A percentile compares a stretch with the other conserved stretches of the same genome.
These are phyloP conservation scores for Xanthoconium stramineum DNA, from an alignment of 768 basidiomycete species.

Conservation along the genomic window DNA sequence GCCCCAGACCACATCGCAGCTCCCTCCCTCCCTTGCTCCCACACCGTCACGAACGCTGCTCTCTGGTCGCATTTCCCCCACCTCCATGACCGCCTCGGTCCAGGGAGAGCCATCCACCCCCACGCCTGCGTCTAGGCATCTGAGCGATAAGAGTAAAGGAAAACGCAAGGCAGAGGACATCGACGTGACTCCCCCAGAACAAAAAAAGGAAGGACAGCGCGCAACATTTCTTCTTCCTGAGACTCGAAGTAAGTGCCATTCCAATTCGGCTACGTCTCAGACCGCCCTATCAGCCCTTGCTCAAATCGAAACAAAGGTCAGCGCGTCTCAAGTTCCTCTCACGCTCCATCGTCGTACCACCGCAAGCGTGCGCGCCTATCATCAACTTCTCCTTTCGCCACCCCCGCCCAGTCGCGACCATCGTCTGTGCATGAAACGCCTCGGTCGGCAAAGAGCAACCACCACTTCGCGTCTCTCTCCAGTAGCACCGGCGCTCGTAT, in stretches of 20 bases:
- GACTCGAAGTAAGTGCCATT: slow-evolving; percentile 50
- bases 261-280: slow-evolving; percentile 6
- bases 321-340: slow-evolving; percentile 51
- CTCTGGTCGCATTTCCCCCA: slow-evolving; percentile 9
- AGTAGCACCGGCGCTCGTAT: slow-evolving; percentile 32
- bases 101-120: slow-evolving; percentile 31
- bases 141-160: slow-evolving; percentile 43
- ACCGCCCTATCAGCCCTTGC: slow-evolving; percentile 22
- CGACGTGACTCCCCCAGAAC: slow-evolving; percentile 67
- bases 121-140: slow-evolving; percentile 30
- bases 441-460: slow-evolving; percentile 12
- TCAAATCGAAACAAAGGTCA: slow-evolving; percentile 41
- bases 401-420: slow-evolving; percentile 31
- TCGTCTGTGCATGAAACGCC: slow-evolving; percentile 28
- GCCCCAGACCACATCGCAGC: slow-evolving; percentile 3
- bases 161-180: slow-evolving; percentile 76
- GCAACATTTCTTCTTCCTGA: slow-evolving; percentile 64
- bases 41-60: slow-evolving; percentile 19
- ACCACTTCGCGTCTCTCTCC: slow-evolving; percentile 32
- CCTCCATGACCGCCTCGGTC: slow-evolving; percentile 12
- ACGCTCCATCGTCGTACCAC: slow-evolving; percentile 70
- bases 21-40: slow-evolving; percentile 16
- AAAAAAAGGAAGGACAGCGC: slow-evolving; percentile 44
- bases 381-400: slow-evolving; percentile 32
- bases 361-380: slow-evolving; percentile 69